Percentiles rank a stretch among this genome's conserved stretches.
Evolutionary conservation across 164 flowering plant genomes (phyloP).

Genomic region (Macadamia tetraphylla): DNA sequence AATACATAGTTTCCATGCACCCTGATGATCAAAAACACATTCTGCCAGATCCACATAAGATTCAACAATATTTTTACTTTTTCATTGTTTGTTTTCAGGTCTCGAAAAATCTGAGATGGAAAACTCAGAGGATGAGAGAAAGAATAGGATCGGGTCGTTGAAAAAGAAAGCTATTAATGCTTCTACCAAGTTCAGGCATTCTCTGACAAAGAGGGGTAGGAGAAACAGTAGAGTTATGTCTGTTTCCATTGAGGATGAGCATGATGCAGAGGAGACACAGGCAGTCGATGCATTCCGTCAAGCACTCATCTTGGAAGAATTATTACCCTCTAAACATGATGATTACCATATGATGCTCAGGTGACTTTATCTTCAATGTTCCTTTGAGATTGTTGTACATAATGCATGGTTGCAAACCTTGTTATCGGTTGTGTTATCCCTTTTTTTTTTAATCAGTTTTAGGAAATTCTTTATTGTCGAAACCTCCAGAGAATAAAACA

Average conservation of each 20-base stretch:
- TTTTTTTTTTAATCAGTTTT: neutral
- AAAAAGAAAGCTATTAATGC: conserved; percentile 83
- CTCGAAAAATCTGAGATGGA: conserved; percentile 45
- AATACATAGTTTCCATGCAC: neutral
- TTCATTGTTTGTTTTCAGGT: conserved; percentile 21
- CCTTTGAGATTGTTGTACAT: neutral
- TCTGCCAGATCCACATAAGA: neutral
- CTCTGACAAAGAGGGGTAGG: conserved; percentile 60
- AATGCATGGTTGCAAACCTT: neutral
- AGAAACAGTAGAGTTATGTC: conserved; percentile 66
- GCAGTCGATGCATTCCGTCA: conserved; percentile 95
- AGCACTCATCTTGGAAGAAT: conserved; percentile 79
- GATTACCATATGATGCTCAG: conserved; percentile 91
- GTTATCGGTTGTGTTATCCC: neutral
- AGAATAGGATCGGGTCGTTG: conserved; percentile 56
- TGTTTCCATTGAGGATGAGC: conserved; percentile 60
- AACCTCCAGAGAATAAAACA: too few species aligned
- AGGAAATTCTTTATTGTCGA: neutral
- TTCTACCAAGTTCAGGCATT: conserved; percentile 65
- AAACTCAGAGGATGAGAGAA: conserved; percentile 67
- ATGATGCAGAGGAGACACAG: conserved; percentile 76
- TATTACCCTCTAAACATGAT: conserved; percentile 80
- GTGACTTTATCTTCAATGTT: conserved; percentile 24
- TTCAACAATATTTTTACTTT: neutral
- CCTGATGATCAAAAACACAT: neutral